Percentiles rank a stretch among this genome's conserved stretches.
Conservation (phyloP, 345 rosid species). For the Hibiscus syriacus region DNA sequence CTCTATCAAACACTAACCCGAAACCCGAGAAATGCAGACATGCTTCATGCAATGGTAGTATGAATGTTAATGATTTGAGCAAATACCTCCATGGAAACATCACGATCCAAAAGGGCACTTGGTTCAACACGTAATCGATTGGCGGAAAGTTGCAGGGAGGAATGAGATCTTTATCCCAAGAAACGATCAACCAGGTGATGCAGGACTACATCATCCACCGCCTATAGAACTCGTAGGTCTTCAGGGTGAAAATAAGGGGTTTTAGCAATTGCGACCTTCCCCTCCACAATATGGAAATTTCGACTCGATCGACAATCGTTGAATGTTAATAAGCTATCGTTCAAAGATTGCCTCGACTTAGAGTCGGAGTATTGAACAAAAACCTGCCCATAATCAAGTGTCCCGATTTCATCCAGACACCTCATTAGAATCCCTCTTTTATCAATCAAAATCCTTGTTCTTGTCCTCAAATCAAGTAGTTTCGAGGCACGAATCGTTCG, state of each 20-base stretch:
- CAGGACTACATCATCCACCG: conserved; percentile 40
- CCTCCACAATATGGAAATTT: conserved; percentile 2
- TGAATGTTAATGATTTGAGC: not conserved
- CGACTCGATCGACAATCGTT: too few relatives aligned
- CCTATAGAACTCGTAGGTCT: conserved; percentile 38
- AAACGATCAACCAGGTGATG: conserved; percentile 43
- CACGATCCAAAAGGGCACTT: conserved; percentile 4
- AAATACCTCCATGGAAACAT: conserved; percentile 32
- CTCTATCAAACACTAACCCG: not conserved
- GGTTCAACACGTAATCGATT: conserved; percentile 23
- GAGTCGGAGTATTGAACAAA: conserved; percentile 27
- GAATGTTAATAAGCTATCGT: too few relatives aligned
- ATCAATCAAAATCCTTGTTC: conserved; percentile 48
- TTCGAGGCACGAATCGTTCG: conserved; percentile 69
- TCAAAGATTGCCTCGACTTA: not conserved
- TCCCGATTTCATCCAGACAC: conserved; percentile 72
- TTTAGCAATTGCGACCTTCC: conserved; percentile 33
- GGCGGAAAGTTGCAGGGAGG: conserved; percentile 19
- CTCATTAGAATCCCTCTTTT: conserved; percentile 85
- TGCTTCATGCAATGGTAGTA: not conserved
- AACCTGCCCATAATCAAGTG: conserved; percentile 68
- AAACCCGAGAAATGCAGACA: too few relatives aligned
- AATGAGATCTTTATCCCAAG: conserved; percentile 32
- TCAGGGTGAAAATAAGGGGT: conserved; percentile 72
- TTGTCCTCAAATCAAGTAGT: conserved; percentile 57